phyloP scores from a whole-genome alignment of 2,329 filamentous ascomycete species.

The Trichoderma simmonsii region DNA sequence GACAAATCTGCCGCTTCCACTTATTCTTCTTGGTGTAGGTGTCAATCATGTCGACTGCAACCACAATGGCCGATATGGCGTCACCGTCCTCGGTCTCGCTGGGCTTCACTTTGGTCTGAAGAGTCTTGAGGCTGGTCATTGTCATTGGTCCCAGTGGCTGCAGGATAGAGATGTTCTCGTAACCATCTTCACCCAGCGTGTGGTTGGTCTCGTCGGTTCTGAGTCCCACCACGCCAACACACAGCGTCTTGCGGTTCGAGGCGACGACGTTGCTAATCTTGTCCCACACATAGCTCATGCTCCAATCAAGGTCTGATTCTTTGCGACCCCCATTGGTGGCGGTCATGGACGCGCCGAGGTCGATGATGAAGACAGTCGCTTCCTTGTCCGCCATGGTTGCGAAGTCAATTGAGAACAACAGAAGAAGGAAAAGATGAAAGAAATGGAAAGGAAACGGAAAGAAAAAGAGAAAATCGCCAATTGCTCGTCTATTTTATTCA shows the following conservation, averaged over 20 bases:
- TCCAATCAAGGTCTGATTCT: slow-evolving; percentile 83
- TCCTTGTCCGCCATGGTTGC: slow-evolving; percentile 82
- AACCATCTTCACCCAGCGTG: slow-evolving; percentile 66
- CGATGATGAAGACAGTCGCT: slow-evolving; percentile 86
- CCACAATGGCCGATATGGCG: slow-evolving; percentile 79
- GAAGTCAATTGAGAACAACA: not conserved
- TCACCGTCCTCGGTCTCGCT: slow-evolving; percentile 72
- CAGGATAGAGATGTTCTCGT: slow-evolving; percentile 77
- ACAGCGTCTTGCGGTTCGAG: slow-evolving; percentile 63
- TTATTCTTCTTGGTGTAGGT: slow-evolving; percentile 77
- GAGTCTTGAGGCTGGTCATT: slow-evolving; percentile 65
- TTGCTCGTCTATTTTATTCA: not conserved
- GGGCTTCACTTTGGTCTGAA: slow-evolving; percentile 63
- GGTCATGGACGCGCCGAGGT: slow-evolving; percentile 83
- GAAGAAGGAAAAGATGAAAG: not conserved
- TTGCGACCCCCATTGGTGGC: slow-evolving; percentile 65
- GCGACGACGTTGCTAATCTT: slow-evolving; percentile 70
- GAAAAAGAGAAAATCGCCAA: not conserved
- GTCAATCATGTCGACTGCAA: slow-evolving; percentile 84
- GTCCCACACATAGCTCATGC: slow-evolving; percentile 92
- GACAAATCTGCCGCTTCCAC: slow-evolving; percentile 73
- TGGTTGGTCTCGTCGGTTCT: slow-evolving; percentile 77
- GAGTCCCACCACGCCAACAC: slow-evolving; percentile 76
- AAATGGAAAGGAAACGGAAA: not conserved
- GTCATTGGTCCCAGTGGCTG: slow-evolving; percentile 60